A percentile compares a stretch with the other conserved stretches of the same genome.
Conservation (phyloP, 2,329 filamentous ascomycete species). For the Stromatinia cepivora region DNA sequence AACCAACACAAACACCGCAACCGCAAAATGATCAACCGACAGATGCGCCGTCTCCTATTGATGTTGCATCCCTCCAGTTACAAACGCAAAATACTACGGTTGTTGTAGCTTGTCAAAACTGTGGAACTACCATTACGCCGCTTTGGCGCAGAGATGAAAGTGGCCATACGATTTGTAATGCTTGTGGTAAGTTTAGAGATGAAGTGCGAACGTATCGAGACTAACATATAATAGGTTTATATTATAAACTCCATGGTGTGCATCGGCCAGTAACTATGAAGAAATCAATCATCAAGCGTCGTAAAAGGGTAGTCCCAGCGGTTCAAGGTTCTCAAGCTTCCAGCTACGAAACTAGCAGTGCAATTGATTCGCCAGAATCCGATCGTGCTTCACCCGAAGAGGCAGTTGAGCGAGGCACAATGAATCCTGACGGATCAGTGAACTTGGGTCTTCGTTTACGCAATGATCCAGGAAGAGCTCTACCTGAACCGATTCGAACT, state of each 20-base stretch:
- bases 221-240: constrained; percentile 63
- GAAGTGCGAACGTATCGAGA: constrained; percentile 11
- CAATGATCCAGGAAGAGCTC: constrained; percentile 38
- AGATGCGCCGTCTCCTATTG: constrained; percentile 47
- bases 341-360: constrained; percentile 49
- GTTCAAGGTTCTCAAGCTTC: constrained; percentile 48
- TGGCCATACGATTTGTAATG: constrained; percentile 97
- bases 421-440: constrained; percentile 64
- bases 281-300: constrained; percentile 92
- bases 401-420: constrained; percentile 48
- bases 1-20: constrained; percentile 32
- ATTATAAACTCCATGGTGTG: constrained; percentile 89
- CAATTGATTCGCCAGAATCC: constrained; percentile 40
- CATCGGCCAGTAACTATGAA: constrained; percentile 98
- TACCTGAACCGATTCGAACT: constrained; percentile 38
- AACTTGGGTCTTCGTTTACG: constrained; percentile 59
- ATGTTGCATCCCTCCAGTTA: constrained; percentile 50
- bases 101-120: constrained; percentile 94
- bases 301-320: constrained; percentile 90
- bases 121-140: constrained; percentile 92
- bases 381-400: constrained; percentile 39
- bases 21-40: constrained; percentile 34
- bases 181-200: constrained; percentile 72
- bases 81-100: constrained; percentile 54
- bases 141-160: constrained; percentile 92